Conservation (phyloP, 768 basidiomycete species). For the Podaxis rugospora region DNA sequence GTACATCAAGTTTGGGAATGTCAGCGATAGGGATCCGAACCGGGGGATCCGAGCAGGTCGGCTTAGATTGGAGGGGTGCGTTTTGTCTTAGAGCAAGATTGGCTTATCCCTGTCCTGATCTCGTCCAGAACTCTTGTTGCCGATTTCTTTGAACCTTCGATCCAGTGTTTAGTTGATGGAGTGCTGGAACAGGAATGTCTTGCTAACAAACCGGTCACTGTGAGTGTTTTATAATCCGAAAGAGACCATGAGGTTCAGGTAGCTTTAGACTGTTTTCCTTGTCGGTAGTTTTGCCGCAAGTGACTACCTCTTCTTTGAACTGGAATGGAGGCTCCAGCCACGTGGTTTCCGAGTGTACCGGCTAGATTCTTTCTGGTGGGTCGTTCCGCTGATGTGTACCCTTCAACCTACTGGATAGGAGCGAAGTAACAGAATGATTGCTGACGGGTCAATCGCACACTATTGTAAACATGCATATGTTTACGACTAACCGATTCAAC, state of each 20-base stretch:
- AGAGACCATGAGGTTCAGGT: not conserved
- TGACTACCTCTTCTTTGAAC: slow-evolving; percentile 18
- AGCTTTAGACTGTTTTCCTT: slow-evolving; percentile 17
- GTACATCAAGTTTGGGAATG: slow-evolving; percentile 19
- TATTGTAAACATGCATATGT: too few species aligned
- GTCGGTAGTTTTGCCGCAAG: slow-evolving; percentile 22
- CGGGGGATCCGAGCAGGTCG: slow-evolving; percentile 18
- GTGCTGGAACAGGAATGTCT: slow-evolving; percentile 12
- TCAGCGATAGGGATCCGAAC: slow-evolving; percentile 16
- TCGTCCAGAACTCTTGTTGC: slow-evolving; percentile 15
- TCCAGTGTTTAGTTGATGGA: slow-evolving; percentile 16
- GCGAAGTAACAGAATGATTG: slow-evolving; percentile 25
- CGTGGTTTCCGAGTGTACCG: slow-evolving; percentile 12
- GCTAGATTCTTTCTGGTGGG: slow-evolving; percentile 14
- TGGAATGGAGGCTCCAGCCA: slow-evolving; percentile 9
- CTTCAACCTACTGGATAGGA: not conserved
- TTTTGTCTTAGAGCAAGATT: not conserved
- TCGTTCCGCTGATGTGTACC: not conserved
- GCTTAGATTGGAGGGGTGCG: slow-evolving; percentile 18
- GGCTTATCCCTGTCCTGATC: too few species aligned
- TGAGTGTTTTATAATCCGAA: not conserved
- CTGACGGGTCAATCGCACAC: slow-evolving; percentile 25
- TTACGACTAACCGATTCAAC: too few species aligned
- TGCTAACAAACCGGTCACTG: slow-evolving; percentile 13
- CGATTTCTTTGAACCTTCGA: slow-evolving; percentile 18